Evolutionary conservation across 2,329 filamentous ascomycete species (phyloP).

Genomic region (Corynespora cassiicola): DNA sequence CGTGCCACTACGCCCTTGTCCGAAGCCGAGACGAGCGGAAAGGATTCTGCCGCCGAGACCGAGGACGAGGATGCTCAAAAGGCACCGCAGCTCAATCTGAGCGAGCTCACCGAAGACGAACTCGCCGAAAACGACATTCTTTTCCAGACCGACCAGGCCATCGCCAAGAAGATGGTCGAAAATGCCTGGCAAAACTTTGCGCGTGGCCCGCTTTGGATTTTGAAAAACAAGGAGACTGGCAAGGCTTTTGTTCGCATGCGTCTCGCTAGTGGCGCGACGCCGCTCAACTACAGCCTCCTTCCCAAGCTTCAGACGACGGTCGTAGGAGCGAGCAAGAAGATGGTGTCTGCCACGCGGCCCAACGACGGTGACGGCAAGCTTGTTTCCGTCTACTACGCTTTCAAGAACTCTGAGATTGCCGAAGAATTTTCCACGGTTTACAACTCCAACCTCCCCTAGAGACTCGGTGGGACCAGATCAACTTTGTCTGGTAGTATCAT

Average conservation of each 20-base stretch:
- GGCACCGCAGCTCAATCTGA: constrained; percentile 36
- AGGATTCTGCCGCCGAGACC: constrained; percentile 30
- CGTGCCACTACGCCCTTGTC: constrained; percentile 45
- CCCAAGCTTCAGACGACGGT: constrained; percentile 29
- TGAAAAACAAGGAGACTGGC: constrained; percentile 42
- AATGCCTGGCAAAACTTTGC: constrained; percentile 40
- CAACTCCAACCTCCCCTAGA: constrained; percentile 30
- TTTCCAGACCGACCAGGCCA: constrained; percentile 35
- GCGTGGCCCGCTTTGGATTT: constrained; percentile 42
- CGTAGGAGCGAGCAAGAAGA: constrained; percentile 34
- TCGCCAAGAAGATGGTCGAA: constrained; percentile 35
- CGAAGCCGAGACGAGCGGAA: constrained; percentile 36
- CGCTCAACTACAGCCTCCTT: constrained; percentile 41
- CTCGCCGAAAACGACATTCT: constrained; percentile 36
- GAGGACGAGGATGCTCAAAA: constrained; percentile 38
- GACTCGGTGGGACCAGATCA: too few species aligned
- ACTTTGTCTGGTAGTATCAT: too few species aligned
- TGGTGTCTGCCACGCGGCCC: constrained; percentile 31
- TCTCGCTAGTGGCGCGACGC: constrained; percentile 34
- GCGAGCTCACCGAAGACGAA: constrained; percentile 41
- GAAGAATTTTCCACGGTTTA: constrained; percentile 36
- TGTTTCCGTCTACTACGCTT: constrained; percentile 26
- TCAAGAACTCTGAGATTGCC: constrained; percentile 37
- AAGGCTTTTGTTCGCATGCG: constrained; percentile 42
- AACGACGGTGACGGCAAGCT: constrained; percentile 33